Evolutionary conservation across 495 filamentous ascomycete species (phyloP).

Genomic region (Penicillium arizonense): DNA sequence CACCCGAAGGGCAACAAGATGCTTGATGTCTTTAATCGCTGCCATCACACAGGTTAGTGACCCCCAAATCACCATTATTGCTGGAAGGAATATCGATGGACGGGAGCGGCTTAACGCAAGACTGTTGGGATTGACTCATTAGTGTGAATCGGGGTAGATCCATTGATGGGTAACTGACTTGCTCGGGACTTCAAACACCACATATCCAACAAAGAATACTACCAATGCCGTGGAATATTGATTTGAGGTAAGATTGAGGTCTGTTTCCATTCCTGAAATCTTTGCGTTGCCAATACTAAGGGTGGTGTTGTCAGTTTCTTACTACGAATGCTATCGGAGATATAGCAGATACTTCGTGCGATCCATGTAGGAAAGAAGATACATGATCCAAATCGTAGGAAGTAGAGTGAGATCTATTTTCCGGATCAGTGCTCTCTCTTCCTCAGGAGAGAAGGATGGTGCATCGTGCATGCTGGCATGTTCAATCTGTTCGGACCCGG

Average conservation of each 20-base stretch:
- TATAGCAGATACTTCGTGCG: no score
- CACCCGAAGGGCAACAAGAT: constrained; percentile 37
- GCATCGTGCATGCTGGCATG: constrained; percentile 10
- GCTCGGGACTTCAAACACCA: constrained; percentile 46
- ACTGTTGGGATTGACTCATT: constrained; percentile 16
- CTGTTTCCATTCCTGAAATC: constrained; percentile 40
- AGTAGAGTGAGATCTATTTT: constrained; percentile 51
- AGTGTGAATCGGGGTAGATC: neutral
- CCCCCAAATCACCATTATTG: constrained; percentile 44
- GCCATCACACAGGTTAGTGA: constrained; percentile 38
- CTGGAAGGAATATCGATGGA: constrained; percentile 44
- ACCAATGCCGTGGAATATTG: constrained; percentile 36
- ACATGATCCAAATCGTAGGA: constrained; percentile 49
- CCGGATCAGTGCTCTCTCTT: constrained; percentile 34
- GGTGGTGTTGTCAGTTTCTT: neutral
- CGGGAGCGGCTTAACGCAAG: constrained; percentile 37
- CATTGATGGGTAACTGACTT: constrained; percentile 9
- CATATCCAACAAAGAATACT: constrained; percentile 47
- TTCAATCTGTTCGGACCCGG: constrained; percentile 18
- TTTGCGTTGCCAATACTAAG: constrained; percentile 44
- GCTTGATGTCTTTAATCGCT: constrained; percentile 39
- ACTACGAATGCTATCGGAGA: neutral
- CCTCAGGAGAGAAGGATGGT: constrained; percentile 14
- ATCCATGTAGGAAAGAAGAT: constrained; percentile 47
- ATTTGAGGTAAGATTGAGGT: constrained; percentile 34